Conservation (phyloP, 345 rosid species). For the Heritiera littoralis region DNA sequence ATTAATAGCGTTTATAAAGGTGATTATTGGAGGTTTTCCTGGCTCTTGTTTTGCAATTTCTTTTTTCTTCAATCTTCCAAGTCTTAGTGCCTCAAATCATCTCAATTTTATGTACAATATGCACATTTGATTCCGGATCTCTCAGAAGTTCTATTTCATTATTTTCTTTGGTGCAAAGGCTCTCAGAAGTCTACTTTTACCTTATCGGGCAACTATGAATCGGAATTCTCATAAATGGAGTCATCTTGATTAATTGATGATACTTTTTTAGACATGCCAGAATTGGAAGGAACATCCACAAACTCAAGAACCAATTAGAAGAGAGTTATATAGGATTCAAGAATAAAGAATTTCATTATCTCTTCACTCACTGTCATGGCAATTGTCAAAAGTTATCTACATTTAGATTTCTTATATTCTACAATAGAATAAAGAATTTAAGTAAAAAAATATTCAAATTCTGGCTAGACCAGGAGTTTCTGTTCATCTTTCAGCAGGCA, state of each 20-base stretch:
- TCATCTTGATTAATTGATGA: not conserved
- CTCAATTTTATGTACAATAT: too few relatives aligned
- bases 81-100: not conserved
- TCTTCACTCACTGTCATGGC: not conserved
- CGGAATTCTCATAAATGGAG: not conserved
- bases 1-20: not conserved
- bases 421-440: not conserved
- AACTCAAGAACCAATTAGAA: not conserved
- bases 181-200: not conserved
- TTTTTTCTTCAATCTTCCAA: not conserved
- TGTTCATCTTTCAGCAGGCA: slow-evolving; percentile 14
- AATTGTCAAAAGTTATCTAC: not conserved
- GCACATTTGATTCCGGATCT: not conserved
- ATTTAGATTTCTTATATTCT: slow-evolving; percentile 12
- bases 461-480: not conserved
- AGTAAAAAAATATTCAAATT: not conserved
- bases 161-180: not conserved
- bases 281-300: not conserved
- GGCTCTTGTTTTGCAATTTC: not conserved
- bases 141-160: not conserved
- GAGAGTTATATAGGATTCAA: not conserved
- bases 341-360: slow-evolving; percentile 4
- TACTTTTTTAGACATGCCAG: not conserved
- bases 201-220: not conserved
- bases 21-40: not conserved